phyloP scores from a whole-genome alignment of 345 rosid genomes.

The Brassica incana region DNA sequence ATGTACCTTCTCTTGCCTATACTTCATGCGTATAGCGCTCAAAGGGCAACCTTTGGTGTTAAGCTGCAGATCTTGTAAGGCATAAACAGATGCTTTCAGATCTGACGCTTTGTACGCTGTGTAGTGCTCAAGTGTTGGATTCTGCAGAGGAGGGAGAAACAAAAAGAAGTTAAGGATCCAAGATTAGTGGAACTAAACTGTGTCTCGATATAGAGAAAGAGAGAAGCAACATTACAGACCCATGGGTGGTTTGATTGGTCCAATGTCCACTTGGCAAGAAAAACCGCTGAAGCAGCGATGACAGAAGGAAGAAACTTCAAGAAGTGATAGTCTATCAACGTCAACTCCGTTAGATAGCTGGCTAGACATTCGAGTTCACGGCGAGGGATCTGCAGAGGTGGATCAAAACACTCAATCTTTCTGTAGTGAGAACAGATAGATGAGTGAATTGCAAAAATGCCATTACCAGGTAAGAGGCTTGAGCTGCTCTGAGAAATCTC shows the following conservation, averaged over 20 bases:
- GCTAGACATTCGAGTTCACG: slow-evolving; percentile 77
- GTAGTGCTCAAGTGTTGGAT: slow-evolving; percentile 79
- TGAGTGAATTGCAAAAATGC: slow-evolving; percentile 8
- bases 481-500: slow-evolving; percentile 91
- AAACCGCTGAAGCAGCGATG: slow-evolving; percentile 87
- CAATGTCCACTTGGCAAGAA: slow-evolving; percentile 91
- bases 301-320: slow-evolving; percentile 76
- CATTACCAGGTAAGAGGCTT: slow-evolving; percentile 67
- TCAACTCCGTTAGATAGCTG: slow-evolving; percentile 75
- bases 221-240: slow-evolving; percentile 48
- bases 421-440: slow-evolving; percentile 1
- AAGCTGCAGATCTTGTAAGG: slow-evolving; percentile 68
- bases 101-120: slow-evolving; percentile 69
- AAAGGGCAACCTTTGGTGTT: slow-evolving; percentile 68
- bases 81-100: slow-evolving; percentile 56
- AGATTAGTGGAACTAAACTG: slow-evolving; percentile 12
- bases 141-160: slow-evolving; percentile 40
- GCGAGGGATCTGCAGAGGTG: slow-evolving; percentile 60
- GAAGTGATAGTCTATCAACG: slow-evolving; percentile 63
- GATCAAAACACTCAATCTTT: slow-evolving; percentile 22
- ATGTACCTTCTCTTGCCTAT: slow-evolving; percentile 44
- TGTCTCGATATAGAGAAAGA: slow-evolving; percentile 17
- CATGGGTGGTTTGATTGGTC: slow-evolving; percentile 82
- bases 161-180: not conserved
- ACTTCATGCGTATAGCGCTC: slow-evolving; percentile 66